A percentile compares a stretch with the other conserved stretches of the same genome.
These are phyloP conservation scores for Metarhizium album DNA, from an alignment of 2,329 filamentous ascomycete genomes.

Conservation along the genomic window DNA sequence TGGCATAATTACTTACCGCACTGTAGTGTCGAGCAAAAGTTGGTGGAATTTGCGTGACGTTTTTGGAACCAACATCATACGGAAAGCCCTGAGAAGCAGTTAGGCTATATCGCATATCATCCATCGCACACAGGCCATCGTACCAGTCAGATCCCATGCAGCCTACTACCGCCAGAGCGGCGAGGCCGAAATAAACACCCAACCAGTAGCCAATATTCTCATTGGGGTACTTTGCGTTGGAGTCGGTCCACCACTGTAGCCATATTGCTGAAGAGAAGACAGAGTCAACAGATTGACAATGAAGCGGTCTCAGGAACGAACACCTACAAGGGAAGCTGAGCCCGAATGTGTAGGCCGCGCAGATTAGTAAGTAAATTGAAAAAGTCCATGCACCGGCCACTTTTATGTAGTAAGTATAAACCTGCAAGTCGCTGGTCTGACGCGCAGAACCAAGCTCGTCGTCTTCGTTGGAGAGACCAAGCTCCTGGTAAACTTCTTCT, in stretches of 20 bases:
- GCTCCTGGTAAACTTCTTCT: conserved; percentile 10
- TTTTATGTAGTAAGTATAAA: conserved; percentile 12
- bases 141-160: conserved; percentile 8
- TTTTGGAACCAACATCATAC: conserved; percentile 13
- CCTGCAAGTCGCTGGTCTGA: conserved; percentile 9
- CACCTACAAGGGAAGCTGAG: conserved; percentile 12
- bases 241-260: conserved; percentile 15
- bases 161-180: conserved; percentile 8
- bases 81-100: neutral
- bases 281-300: neutral
- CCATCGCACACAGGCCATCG: neutral
- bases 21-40: conserved; percentile 17
- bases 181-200: conserved; percentile 11
- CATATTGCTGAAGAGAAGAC: conserved; percentile 10
- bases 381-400: conserved; percentile 9
- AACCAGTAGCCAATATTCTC: conserved; percentile 11
- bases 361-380: conserved; percentile 10
- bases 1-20: conserved; percentile 9
- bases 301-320: too few relatives aligned
- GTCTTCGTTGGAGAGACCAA: conserved; percentile 11
- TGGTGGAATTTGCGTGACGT: conserved; percentile 13
- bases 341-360: conserved; percentile 11
- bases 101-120: neutral
- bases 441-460: conserved; percentile 6
- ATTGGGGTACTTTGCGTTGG: conserved; percentile 10